Base-by-base conservation (phyloP, 331 rosid species). In the Rosa hybrid region DNA sequence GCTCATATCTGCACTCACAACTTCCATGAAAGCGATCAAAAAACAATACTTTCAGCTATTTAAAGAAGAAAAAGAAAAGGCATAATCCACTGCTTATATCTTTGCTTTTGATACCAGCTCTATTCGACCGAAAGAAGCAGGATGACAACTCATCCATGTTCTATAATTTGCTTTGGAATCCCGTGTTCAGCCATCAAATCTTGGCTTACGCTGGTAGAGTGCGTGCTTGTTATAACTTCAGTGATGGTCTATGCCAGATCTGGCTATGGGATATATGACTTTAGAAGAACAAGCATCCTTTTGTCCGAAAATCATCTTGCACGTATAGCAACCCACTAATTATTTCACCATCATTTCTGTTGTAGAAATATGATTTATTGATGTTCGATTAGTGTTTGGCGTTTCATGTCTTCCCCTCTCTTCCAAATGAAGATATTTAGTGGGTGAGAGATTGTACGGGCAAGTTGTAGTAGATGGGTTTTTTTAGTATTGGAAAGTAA, bases 41-140 rank as follows among this genome's bases (percentile, higher is more conserved):
- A 54, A 74, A 25, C n/a, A 74, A 53, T 54, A 20, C 65, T 2
- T 18, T 57, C 64, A n/a, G 13, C 25, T n/a, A 1, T 20, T 21
- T 1, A 9, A 59, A 71, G 13, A 46, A 20, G 6, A 23, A 50
- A 68, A 20, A 63, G 12, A 8, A 21, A 30, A 53, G 0, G 57
- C 18, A 48, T 63, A 46, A 12, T 30, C 50, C 60, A 57, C 63
- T 64, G 75, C 53, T 74, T 23, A 74, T 70, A 20, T 41, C 67
- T 71, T 85, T 77, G 63, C 84, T 73, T 30, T 80, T 77, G 41
- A 67, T 51, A 20, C 34, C 82, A 81, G 81, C 46, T 70, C 68
- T 42, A 48, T 71, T 7, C 59, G 6, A 60, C 59, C 68, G 8
- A 42, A 18, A 41, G 71, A 77, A 14, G 81, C 68, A 82, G 73